Evolutionary conservation across 371 early-diverging fungal genomes (phyloP).

Genomic region (Syncephalastrum racemosum): DNA sequence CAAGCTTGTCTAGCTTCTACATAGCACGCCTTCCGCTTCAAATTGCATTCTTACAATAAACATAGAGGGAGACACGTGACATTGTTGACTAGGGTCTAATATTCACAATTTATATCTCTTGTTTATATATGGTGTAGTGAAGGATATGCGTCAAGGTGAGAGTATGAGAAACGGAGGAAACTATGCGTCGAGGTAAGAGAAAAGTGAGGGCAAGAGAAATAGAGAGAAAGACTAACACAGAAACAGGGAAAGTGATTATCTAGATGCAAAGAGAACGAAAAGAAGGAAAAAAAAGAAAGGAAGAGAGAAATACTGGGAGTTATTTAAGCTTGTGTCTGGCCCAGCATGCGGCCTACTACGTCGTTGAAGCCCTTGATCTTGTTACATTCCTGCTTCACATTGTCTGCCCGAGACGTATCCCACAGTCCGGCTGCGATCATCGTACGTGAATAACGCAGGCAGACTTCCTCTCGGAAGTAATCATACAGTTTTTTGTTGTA

Average conservation of each 20-base stretch:
- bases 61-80: no score
- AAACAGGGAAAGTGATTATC: neutral
- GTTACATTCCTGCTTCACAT: constrained; percentile 48
- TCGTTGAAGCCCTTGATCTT: constrained; percentile 49
- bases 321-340: constrained; percentile 6
- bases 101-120: no score
- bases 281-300: neutral
- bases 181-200: neutral
- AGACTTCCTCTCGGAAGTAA: constrained; percentile 65
- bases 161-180: neutral
- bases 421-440: constrained; percentile 52
- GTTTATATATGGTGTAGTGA: no score
- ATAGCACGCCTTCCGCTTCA: no score
- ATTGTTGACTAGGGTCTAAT: no score
- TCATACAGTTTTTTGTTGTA: constrained; percentile 66
- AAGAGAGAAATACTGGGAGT: neutral
- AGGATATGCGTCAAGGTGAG: no score
- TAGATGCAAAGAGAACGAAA: neutral
- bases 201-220: constrained; percentile 1
- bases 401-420: constrained; percentile 40
- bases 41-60: no score
- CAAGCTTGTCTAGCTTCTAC: no score
- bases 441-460: constrained; percentile 58
- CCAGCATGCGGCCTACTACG: constrained; percentile 19
- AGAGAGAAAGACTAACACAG: neutral